These are phyloP conservation scores for Pouteria glomerata DNA, from an alignment of 148 eudicot species.

Conservation along the genomic window DNA sequence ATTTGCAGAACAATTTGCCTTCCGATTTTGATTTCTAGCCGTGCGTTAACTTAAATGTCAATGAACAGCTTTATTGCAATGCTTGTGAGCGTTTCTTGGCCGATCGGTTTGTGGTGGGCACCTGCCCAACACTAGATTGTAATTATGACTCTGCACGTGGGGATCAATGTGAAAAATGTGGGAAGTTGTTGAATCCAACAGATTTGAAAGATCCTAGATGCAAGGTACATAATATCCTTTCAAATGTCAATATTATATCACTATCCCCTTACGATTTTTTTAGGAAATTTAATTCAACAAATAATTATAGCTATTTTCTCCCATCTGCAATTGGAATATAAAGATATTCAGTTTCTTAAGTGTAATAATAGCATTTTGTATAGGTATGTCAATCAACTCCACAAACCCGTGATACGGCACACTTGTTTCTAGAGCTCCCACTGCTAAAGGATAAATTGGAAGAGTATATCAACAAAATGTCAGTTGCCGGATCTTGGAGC, in stretches of 20 bases:
- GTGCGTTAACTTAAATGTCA: neutral
- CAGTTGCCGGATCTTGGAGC: constrained; percentile 82
- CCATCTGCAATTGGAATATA: neutral
- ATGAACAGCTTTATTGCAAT: constrained; percentile 67
- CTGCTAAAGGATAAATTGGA: constrained; percentile 54
- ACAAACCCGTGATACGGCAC: constrained; percentile 66
- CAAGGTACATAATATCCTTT: constrained; percentile 36
- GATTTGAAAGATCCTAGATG: constrained; percentile 71
- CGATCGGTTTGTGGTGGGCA: constrained; percentile 75
- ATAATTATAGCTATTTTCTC: neutral
- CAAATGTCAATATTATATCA: neutral
- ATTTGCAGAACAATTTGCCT: neutral
- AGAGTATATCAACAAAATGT: constrained; percentile 52
- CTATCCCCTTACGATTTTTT: neutral
- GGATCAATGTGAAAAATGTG: constrained; percentile 90
- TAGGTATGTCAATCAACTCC: constrained; percentile 70
- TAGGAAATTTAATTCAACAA: neutral
- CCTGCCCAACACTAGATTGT: constrained; percentile 71
- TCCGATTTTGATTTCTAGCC: neutral
- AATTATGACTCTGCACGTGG: constrained; percentile 88
- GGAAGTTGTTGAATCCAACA: constrained; percentile 74
- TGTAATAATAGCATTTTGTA: neutral
- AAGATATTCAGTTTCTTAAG: neutral
- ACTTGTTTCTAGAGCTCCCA: constrained; percentile 83
- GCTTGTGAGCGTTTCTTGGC: constrained; percentile 69